Conservation (phyloP, 164 flowering plant species). For the Piper betle region DNA sequence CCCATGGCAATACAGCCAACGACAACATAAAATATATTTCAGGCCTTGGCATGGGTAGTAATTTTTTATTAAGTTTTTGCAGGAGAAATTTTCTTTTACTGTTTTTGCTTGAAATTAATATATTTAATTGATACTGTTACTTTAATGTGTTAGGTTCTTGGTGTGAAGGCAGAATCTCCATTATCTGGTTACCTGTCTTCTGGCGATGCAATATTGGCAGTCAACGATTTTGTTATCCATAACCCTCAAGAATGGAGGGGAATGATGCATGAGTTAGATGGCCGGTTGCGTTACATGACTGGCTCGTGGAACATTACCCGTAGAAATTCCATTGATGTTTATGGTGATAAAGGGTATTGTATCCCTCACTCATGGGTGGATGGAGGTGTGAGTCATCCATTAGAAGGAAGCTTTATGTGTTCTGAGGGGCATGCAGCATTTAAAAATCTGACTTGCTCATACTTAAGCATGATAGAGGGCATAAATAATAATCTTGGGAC, state of each 20-base stretch:
- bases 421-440: constrained; percentile 46
- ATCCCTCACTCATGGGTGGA: constrained; percentile 38
- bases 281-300: constrained; percentile 13
- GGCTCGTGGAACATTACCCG: constrained; percentile 9
- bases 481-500: constrained; percentile 4
- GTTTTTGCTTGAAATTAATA: no score
- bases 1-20: no score
- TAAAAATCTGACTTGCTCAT: constrained; percentile 23
- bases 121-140: neutral
- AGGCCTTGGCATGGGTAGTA: neutral
- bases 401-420: constrained; percentile 29
- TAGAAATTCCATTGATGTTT: constrained; percentile 2
- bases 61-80: no score
- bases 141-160: constrained; percentile 40
- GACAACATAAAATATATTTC: no score
- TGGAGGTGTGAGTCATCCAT: constrained; percentile 20
- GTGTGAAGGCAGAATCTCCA: constrained; percentile 46
- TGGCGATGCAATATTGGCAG: constrained; percentile 51
- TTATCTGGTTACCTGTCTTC: constrained; percentile 49
- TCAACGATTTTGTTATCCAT: constrained; percentile 48
- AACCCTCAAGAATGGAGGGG: constrained; percentile 47
- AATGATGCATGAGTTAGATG: constrained; percentile 19
- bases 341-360: constrained; percentile 52
- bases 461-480: constrained; percentile 13
- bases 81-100: no score